phyloP scores from a whole-genome alignment of 2,329 filamentous ascomycete species.

The Epichloe coenophiala region DNA sequence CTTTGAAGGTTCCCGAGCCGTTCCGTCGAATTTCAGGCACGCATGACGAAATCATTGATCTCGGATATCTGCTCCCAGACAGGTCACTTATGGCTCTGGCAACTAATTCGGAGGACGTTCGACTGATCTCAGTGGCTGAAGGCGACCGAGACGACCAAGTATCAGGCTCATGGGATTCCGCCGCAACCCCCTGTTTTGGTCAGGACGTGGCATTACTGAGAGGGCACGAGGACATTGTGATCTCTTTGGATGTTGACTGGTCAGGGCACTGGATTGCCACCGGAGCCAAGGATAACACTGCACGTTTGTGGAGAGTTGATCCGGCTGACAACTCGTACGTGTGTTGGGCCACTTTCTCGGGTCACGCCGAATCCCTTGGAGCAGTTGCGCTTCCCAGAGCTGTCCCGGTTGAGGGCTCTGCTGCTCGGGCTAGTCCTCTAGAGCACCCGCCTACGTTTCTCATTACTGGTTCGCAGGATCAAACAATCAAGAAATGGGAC shows the following conservation, averaged over 20 bases:
- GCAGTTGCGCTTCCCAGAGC: conserved; percentile 72
- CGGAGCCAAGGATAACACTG: conserved; percentile 92
- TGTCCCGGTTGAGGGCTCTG: conserved; percentile 52
- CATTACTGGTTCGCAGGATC: conserved; percentile 86
- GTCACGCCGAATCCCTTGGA: conserved; percentile 86
- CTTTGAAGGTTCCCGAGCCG: conserved; percentile 31
- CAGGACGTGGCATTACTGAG: conserved; percentile 76
- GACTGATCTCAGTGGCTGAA: conserved; percentile 61
- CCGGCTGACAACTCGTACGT: conserved; percentile 57
- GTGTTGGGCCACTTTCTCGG: conserved; percentile 74
- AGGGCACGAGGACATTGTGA: conserved; percentile 91
- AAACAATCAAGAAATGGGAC: conserved; percentile 91
- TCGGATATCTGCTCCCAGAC: conserved; percentile 73
- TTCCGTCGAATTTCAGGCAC: conserved; percentile 82
- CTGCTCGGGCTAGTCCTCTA: conserved; percentile 59
- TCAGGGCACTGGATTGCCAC: conserved; percentile 95
- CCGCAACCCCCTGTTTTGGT: conserved; percentile 56
- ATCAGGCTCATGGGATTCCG: conserved; percentile 4
- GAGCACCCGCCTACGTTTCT: conserved; percentile 72
- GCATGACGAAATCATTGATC: conserved; percentile 93
- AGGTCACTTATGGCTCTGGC: conserved; percentile 75
- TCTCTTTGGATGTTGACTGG: conserved; percentile 89
- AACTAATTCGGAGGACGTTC: conserved; percentile 88
- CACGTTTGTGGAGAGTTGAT: conserved; percentile 80
- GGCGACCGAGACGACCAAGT: conserved; percentile 13